Evolutionary conservation across 2,329 filamentous ascomycete species (phyloP), one percentile per base, ranked within the genome.

Genomic region (Alternaria rosae): DNA sequence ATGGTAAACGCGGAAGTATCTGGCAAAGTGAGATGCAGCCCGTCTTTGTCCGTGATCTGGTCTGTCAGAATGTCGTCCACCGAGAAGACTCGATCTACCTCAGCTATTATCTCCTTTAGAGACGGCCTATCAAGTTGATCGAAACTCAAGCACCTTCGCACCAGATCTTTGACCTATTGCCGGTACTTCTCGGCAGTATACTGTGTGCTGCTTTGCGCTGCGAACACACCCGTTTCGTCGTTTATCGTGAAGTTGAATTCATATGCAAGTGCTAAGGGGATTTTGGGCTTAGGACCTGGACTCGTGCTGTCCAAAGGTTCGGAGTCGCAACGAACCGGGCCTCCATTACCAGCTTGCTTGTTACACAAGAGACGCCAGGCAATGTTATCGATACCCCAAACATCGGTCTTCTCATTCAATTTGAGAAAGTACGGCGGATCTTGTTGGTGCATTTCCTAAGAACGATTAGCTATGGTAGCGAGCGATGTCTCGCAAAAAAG

Each of bases 331-430:
- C n/a, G 35, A 20, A 54, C 11, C 20, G 51, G 51, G 10, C 51
- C 51, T 15, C 2, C 23, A 30, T 54, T n/a, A n/a, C n/a, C 43
- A 25, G 10, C 44, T 21, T 23, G 30, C 3, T 30, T 48, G 21
- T 57, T 48, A 30, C 25, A 25, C 4, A 50, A 50, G 21, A 57
- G 23, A 3, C 17, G 15, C 43, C 44, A 57, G 9, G 44, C 54
- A 17, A 57, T 50, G 28, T 28, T 35, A 38, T 44, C 54, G 23
- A 57, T 42, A 9, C 54, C 43, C 54, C 54, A 57, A 26, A 57
- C 54, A 6, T 57, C 54, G 6, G 54, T 57, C 28, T 48, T 57
- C 25, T 57, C 54, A 8, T 28, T 28, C 3, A 57, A 32, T 23
- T 42, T 25, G 43, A 48, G 25, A 17, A 41, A 21, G 25, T 50